Evolutionary conservation across 2,329 filamentous ascomycete genomes (phyloP), one percentile per base, ranked within the genome.

Genomic region (Immersiporthe knoxdaviesiana): DNA sequence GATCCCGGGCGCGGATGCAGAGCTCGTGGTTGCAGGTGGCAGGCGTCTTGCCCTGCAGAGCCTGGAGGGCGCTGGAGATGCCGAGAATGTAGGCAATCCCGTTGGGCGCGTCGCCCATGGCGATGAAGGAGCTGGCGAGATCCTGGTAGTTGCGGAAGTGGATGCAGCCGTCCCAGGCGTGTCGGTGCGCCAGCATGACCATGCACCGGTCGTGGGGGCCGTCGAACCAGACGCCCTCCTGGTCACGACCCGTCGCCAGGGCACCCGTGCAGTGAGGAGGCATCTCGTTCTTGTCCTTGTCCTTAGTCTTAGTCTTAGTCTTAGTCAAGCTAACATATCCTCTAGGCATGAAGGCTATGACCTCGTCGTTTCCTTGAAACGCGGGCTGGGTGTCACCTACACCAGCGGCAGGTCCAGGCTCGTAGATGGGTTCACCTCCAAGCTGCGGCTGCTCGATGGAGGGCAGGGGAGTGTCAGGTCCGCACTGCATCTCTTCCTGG

Each of bases 111-210:
- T 32, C 5, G 30, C 37, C 4, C 63, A 60, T 61, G 24, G n/a
- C n/a, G 16, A 35, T 2, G 54, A 69, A 37, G 64, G 32, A 52
- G 30, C 59, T 24, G 1, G 8, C 18, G 44, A 61, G 32, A 47
- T 21, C 10, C 11, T 12, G 0, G 3, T 44, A 41, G 61, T 21
- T 32, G 35, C 14, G 24, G 67, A 71, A 71, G 32, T 58, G 35
- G 8, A 71, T 41, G 21, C 67, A 64, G 10, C 70, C 65, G 47
- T 59, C 61, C 30, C 35, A 41, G 37, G 67, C 65, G 70, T 71
- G 70, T 21, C 67, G 61, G 67, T 71, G 70, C 35, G 44, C 39
- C 39, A 41, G n/a, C 5, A 14, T 1, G n/a, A 71, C 54, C 8
- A 27, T 16, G 65, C 70, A 71, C 18, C 1, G 11, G 56, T 69